phyloP scores from a whole-genome alignment of 805 yeast genomes.

The Torulaspora franciscae region DNA sequence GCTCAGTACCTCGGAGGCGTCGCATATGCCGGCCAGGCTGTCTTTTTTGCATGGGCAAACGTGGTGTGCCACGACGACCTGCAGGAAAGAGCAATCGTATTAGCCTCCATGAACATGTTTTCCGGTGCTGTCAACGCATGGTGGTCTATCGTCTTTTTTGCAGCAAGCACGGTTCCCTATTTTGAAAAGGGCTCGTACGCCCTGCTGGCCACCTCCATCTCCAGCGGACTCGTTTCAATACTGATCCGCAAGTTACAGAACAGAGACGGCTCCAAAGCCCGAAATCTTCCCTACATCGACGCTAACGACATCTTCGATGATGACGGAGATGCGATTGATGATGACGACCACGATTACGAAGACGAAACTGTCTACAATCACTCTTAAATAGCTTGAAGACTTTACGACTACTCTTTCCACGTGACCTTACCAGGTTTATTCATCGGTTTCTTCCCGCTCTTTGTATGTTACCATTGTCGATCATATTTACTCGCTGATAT shows the following conservation, averaged over 20 bases:
- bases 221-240: slow-evolving; percentile 40
- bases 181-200: slow-evolving; percentile 53
- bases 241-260: slow-evolving; percentile 43
- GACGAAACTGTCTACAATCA: slow-evolving; percentile 1
- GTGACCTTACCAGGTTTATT: not conserved
- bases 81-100: slow-evolving; percentile 58
- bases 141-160: slow-evolving; percentile 54
- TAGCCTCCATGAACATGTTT: slow-evolving; percentile 64
- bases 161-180: slow-evolving; percentile 48
- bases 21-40: slow-evolving; percentile 55
- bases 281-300: slow-evolving; percentile 25
- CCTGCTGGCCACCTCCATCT: slow-evolving; percentile 48
- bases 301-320: slow-evolving; percentile 27
- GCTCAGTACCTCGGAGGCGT: slow-evolving; percentile 55
- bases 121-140: slow-evolving; percentile 59
- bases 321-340: slow-evolving; percentile 7
- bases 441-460: not conserved
- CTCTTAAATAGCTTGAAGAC: not conserved
- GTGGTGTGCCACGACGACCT: slow-evolving; percentile 53
- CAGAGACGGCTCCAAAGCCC: slow-evolving; percentile 32
- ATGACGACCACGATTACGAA: slow-evolving; percentile 20
- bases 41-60: slow-evolving; percentile 61
- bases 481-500: not conserved
- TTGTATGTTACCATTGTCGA: not conserved
- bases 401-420: not conserved